Base-by-base conservation (phyloP, 1,284 basidiomycete genomes). In the Cutaneotrichosporon spelunceum region DNA sequence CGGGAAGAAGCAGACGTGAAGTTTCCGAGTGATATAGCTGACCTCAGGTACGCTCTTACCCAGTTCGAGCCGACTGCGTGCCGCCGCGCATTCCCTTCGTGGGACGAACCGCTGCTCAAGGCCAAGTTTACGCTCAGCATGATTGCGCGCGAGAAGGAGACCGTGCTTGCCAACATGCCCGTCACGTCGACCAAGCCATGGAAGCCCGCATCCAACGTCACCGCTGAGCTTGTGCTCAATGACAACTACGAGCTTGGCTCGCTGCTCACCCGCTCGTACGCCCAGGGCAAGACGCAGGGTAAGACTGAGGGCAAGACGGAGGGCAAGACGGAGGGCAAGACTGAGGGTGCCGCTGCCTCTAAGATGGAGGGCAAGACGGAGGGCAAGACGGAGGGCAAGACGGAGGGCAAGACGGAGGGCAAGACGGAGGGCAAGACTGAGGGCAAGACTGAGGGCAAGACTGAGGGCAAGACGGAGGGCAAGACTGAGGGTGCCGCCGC, bases 21-120 rank as follows among this genome's bases (percentile, higher is more conserved):
- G 13, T 33, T 70, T 27, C 4, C 13, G 21, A 21, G 24, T n/a
- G 13, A 9, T 29, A 47, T 26, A 45, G 56, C 30, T 36, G 45
- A 50, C 36, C 19, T 1, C 57, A 75, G 74, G 69, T 93, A 92
- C 75, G 82, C 88, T 47, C 81, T 93, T 61, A 93, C 91, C 33
- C 91, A 93, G 76, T 80, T 82, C 59, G 80, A 97, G 87, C 88
- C 94, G 21, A 96, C 92, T 27, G 86, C 88, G 61, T 93, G 93
- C 5, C 83, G 93, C 62, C 83, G 86, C 56, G 87, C 88, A 11
- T 90, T 92, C 78, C 91, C 91, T 60, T 74, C 81, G 68, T 98
- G 91, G 90, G 95, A 97, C 76, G 93, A 98, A 77, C 95, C 95
- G 26, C 83, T 87, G 24, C 83, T 96, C 72, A 98, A 98, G 79